Evolutionary conservation across 169 alveolate genomes (phyloP).

Genomic region (Theileria parva): DNA sequence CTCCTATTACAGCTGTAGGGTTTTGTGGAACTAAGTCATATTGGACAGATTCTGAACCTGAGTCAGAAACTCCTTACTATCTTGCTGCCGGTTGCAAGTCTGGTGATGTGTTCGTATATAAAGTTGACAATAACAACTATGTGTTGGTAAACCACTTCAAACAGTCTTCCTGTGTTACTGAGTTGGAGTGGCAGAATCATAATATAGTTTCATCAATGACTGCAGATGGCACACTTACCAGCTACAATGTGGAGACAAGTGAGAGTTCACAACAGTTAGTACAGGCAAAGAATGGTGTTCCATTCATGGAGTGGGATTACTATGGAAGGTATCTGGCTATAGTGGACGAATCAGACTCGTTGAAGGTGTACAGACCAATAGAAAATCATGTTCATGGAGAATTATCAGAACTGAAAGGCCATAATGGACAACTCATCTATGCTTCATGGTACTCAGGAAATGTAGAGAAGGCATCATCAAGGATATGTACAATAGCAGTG

Average conservation of each 20-base stretch:
- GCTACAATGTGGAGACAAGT: constrained; percentile 22
- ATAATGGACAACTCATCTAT: constrained; percentile 28
- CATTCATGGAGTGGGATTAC: constrained; percentile 58
- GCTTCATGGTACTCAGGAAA: constrained; percentile 55
- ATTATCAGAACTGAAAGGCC: constrained; percentile 29
- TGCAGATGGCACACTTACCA: constrained; percentile 18
- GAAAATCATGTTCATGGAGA: constrained; percentile 29
- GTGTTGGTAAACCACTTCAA: not conserved
- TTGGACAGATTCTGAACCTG: constrained; percentile 17
- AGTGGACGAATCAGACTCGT: constrained; percentile 28
- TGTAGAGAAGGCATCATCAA: constrained; percentile 29
- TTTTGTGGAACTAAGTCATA: constrained; percentile 39
- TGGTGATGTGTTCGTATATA: constrained; percentile 24
- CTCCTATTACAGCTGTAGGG: constrained; percentile 41
- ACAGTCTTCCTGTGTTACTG: constrained; percentile 34
- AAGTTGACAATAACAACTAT: constrained; percentile 6
- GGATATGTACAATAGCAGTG: constrained; percentile 43
- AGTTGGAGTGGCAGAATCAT: constrained; percentile 45
- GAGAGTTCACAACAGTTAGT: not conserved
- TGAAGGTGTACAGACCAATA: constrained; percentile 42
- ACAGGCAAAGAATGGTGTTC: constrained; percentile 24
- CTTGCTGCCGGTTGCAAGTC: constrained; percentile 34
- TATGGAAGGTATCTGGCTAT: constrained; percentile 48
- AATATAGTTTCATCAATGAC: constrained; percentile 30
- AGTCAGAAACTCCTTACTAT: constrained; percentile 7